Evolutionary conservation across 2,329 filamentous ascomycete species (phyloP), one percentile per base, ranked within the genome.

Genomic region (Nigrospora osmanthi): DNA sequence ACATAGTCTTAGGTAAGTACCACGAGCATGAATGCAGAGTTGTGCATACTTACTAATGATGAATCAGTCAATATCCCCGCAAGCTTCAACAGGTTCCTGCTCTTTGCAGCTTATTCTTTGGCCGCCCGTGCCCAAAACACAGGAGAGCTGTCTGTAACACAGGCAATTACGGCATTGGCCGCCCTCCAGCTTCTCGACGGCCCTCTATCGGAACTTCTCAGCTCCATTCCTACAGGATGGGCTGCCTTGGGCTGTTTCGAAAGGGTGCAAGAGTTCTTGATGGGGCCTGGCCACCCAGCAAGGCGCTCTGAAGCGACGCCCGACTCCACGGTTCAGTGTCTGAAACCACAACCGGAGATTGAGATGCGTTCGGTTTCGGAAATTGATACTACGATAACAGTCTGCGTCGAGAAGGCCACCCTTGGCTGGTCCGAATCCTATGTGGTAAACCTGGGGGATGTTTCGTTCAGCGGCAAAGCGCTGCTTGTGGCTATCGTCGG

Each of bases 241-340:
- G 47, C 54, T 35, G 51, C 54, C 15, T 41, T 58, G 38, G 56
- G 54, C 10, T 59, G 56, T 28, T 58, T 60, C 40, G 47, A 46
- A 34, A 48, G 58, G 3, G 55, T 58, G 16, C 50, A 58, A 38
- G 33, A 40, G 6, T 6, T 28, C 9, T 28, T 28, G 23, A 6
- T 10, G 23, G 23, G 2, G 23, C 5, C 23, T 10, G 23, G 9
- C 23, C 6, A 2, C 4, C 7, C 23, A 10, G 23, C 6, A 28
- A 28, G 23, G 59, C 33, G 33, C 43, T 46, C 11, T 34, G 7
- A 35, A 42, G 11, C 28, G 13, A 31, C 15, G 37, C 35, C 14
- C 33, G 32, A 19, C 23, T 36, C 13, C 16, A 14, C 17, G 35
- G 19, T 19, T 17, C 12, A 19, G 14, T 37, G 11, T 19, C 11